Base-by-base conservation (phyloP, 352 stramenopile genomes). In the Globisporangium paroecandrum region DNA sequence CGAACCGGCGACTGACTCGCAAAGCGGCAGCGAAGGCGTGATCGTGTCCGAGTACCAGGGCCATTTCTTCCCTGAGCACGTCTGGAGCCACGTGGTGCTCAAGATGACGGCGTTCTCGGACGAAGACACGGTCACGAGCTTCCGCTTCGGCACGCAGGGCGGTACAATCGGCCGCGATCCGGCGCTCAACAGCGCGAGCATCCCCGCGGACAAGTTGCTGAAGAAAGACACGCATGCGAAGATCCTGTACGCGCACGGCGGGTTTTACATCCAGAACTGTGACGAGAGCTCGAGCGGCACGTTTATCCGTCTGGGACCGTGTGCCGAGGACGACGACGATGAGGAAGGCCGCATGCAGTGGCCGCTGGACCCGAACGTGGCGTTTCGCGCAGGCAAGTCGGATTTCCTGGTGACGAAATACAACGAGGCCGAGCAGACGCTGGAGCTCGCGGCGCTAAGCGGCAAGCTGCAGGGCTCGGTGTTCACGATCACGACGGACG, bases 401-500 rank as follows among this genome's bases (percentile, higher is more conserved):
- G 87, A 95, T 68, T 93, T 95, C 46, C 34, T 88, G 22, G 87
- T 95, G 1, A 81, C 74, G 8, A 66, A 75, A 12, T 83, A 89
- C 62, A 71, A 90, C 58, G 78, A 86, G 58, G 61, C 66, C 0
- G 76, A 72, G 4, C 83, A 89, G 67, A 87, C 75, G 38, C 54
- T 93, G 29, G 76, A 89, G 61, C 41, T 95, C 3, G 69, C 74
- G 24, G 87, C 82, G 13, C 68, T 88, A 49, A 85, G 76, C 57
- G 87, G 87, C 0, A 91, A 91, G 65, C 69, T 95, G 32, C 71
- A 71, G 18, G 87, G 87, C 9, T 80, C 75, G 18, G 83, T 79
- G 77, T 98, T 80, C 85, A 91, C 79, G 55, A 89, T 93, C 73
- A 84, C 86, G 24, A 79, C 91, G 7, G 87, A 95, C 54, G 97